phyloP scores from a whole-genome alignment of 2,329 filamentous ascomycete species.

The Paecilomyces sp. region DNA sequence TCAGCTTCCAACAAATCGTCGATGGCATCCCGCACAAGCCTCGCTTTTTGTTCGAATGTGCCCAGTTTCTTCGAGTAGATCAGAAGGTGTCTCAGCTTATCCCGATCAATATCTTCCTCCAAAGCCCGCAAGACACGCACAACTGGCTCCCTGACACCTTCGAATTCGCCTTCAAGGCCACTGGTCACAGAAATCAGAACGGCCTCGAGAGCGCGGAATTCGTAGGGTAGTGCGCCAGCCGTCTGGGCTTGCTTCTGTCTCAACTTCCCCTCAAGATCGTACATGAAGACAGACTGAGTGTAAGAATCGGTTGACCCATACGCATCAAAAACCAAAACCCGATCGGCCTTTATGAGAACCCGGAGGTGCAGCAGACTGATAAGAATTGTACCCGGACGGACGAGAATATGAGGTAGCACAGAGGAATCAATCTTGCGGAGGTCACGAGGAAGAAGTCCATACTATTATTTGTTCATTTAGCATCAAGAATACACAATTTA shows the following conservation, averaged over 20 bases:
- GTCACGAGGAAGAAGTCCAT: slow-evolving; percentile 87
- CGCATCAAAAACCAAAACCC: slow-evolving; percentile 90
- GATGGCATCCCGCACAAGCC: slow-evolving; percentile 87
- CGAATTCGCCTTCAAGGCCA: slow-evolving; percentile 88
- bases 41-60: slow-evolving; percentile 95
- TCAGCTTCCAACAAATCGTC: slow-evolving; percentile 94
- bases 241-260: slow-evolving; percentile 62
- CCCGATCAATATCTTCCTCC: slow-evolving; percentile 92
- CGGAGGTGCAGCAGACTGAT: slow-evolving; percentile 95
- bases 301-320: slow-evolving; percentile 93
- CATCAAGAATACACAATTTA: slow-evolving; percentile 10
- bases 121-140: slow-evolving; percentile 81
- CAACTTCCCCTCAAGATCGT: slow-evolving; percentile 88
- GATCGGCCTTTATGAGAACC: slow-evolving; percentile 89
- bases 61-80: slow-evolving; percentile 93
- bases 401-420: slow-evolving; percentile 87
- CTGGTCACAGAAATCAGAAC: slow-evolving; percentile 90
- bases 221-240: slow-evolving; percentile 68
- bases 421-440: slow-evolving; percentile 96
- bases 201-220: slow-evolving; percentile 91
- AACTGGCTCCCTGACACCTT: slow-evolving; percentile 86
- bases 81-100: slow-evolving; percentile 83
- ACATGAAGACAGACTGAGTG: slow-evolving; percentile 95
- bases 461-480: slow-evolving; percentile 46
- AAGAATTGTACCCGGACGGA: slow-evolving; percentile 86